Evolutionary conservation across 2,329 filamentous ascomycete species (phyloP), one percentile per base, ranked within the genome.

Genomic region (Pleomassaria siparia): DNA sequence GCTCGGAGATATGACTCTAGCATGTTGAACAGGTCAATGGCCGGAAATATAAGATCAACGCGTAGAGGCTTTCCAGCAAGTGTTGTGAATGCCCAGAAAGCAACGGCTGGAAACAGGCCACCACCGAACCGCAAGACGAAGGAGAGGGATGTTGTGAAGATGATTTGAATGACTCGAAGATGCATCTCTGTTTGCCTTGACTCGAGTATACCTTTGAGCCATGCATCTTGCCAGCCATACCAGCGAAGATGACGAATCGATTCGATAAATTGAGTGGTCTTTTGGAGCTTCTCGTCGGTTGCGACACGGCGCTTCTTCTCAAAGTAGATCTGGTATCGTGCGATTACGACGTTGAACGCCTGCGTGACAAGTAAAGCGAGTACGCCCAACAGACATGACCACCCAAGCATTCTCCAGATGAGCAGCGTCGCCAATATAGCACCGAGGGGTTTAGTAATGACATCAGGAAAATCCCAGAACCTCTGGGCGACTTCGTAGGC

Each of bases 21-120:
- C 75, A 92, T 83, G 1, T 76, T 75, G 60, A 96, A 95, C 0
- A 96, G 76, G 51, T 91, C 86, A 2, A 96, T 76, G 0, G 91
- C 90, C 0, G 91, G 91, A 67, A 95, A 96, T 9, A 91, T 91
- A 21, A 95, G 78, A 51, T 95, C 88, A 28, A 95, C 84, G 0
- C 84, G 84, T 8, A 96, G 72, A 0, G 84, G 80, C 40, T 82
- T 77, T 0, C 83, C 81, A 4, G 87, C 83, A 30, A 91, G 67
- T 10, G 86, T 78, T 0, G 90, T 94, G 66, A 90, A 95, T 0
- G 89, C 85, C 56, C 85, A 89, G 58, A 96, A 91, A 1, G 87
- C 88, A 1, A 87, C 83, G 0, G 94, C 85, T 0, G 90, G 90
- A 55, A 95, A 91, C 3, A 90, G 70, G 0, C 85, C 84, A 22